Evolutionary conservation across 2,329 filamentous ascomycete genomes (phyloP).

Genomic region (Sporothrix schenckii): DNA sequence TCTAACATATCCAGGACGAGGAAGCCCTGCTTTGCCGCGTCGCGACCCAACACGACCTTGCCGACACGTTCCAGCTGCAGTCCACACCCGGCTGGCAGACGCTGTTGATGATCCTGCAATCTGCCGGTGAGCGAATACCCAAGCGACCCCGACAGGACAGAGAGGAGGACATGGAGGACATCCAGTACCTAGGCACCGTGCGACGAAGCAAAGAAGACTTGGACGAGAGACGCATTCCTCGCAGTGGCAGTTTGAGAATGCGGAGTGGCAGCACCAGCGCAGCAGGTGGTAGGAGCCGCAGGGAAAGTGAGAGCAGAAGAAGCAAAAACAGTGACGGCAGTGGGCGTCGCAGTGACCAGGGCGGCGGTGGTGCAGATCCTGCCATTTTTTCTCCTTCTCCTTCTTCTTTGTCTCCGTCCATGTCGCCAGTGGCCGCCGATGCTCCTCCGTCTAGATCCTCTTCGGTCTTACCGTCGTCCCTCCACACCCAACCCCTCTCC

Average conservation of each 20-base stretch:
- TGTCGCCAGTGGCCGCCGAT: background rate
- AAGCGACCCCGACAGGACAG: conserved; percentile 61
- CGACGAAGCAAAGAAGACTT: conserved; percentile 11
- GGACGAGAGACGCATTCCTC: conserved; percentile 23
- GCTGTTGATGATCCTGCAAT: conserved; percentile 87
- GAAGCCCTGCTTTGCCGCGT: conserved; percentile 82
- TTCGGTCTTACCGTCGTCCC: conserved; percentile 17
- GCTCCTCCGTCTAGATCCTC: conserved; percentile 9
- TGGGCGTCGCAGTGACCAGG: background rate
- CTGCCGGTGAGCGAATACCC: conserved; percentile 93
- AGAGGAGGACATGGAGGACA: conserved; percentile 33
- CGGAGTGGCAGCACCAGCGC: background rate
- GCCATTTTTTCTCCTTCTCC: background rate
- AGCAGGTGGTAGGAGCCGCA: conserved; percentile 1
- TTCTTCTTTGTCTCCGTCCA: conserved; percentile 4
- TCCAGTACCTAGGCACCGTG: conserved; percentile 27
- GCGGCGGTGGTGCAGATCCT: background rate
- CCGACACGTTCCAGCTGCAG: conserved; percentile 79
- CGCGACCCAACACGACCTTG: conserved; percentile 77
- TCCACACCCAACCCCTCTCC: conserved; percentile 25
- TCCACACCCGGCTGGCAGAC: conserved; percentile 93
- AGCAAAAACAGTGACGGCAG: background rate
- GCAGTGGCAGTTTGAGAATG: conserved; percentile 13
- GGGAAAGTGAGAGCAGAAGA: no score
- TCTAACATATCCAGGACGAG: conserved; percentile 69